Percentiles rank a stretch among this genome's conserved stretches.
Conservation (phyloP, 164 flowering plant genomes). For the Taxillus chinensis region DNA sequence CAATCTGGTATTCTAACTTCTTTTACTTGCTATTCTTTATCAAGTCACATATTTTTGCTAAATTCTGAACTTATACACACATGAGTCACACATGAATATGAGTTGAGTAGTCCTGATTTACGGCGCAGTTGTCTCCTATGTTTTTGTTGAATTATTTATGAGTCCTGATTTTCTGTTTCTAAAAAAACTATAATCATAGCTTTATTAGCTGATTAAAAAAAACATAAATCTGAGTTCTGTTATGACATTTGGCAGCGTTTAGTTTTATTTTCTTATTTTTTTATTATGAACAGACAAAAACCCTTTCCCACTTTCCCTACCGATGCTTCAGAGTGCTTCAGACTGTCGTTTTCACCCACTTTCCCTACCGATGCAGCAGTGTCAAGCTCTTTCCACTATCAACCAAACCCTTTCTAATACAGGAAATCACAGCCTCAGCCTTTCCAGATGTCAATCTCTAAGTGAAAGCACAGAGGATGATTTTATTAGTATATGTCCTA, state of each 20-base stretch:
- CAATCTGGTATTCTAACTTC: constrained; percentile 18
- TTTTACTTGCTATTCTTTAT: too few species aligned
- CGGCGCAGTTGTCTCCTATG: too few species aligned
- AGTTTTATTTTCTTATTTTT: neutral
- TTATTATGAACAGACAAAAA: constrained; percentile 22
- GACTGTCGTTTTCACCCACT: constrained; percentile 24
- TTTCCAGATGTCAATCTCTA: constrained; percentile 20
- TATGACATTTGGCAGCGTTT: too few species aligned
- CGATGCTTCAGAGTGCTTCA: constrained; percentile 28
- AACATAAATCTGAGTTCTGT: too few species aligned
- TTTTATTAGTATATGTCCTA: constrained; percentile 13
- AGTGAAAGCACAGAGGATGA: constrained; percentile 16
- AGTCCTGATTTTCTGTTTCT: too few species aligned
- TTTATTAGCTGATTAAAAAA: too few species aligned
- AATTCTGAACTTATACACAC: neutral
- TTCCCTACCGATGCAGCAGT: constrained; percentile 37
- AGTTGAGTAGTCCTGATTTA: neutral
- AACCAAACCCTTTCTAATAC: constrained; percentile 27
- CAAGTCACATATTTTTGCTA: neutral
- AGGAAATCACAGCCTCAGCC: constrained; percentile 16
- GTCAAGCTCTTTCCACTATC: constrained; percentile 46
- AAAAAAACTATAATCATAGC: too few species aligned
- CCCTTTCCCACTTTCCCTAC: constrained; percentile 34
- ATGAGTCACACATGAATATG: neutral
- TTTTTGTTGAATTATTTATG: too few species aligned